Conservation (phyloP, 2,329 filamentous ascomycete species). For the Colletotrichum sansevieriae region DNA sequence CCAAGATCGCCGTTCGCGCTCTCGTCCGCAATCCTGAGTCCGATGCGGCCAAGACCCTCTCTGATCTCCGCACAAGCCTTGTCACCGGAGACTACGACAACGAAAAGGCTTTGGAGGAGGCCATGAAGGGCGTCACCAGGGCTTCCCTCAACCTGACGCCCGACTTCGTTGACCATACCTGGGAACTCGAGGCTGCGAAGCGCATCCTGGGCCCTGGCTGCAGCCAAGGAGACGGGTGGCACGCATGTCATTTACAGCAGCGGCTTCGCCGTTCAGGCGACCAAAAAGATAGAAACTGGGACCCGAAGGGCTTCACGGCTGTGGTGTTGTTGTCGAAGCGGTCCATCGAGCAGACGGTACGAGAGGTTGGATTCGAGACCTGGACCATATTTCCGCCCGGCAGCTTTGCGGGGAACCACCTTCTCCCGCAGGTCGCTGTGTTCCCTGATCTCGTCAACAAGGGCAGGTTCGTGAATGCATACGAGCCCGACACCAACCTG, state of each 20-base stretch:
- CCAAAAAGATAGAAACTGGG: conserved; percentile 47
- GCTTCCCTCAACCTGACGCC: too few relatives aligned
- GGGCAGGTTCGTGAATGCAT: conserved; percentile 54
- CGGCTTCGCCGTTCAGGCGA: conserved; percentile 48
- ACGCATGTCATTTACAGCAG: conserved; percentile 55
- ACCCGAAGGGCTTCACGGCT: conserved; percentile 47
- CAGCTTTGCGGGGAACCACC: conserved; percentile 65
- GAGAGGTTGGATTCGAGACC: conserved; percentile 51
- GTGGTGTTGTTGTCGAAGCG: conserved; percentile 55
- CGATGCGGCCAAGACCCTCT: conserved; percentile 47
- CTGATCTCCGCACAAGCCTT: conserved; percentile 50
- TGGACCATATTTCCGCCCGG: conserved; percentile 65
- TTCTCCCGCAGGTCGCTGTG: conserved; percentile 56
- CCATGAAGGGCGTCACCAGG: too few relatives aligned
- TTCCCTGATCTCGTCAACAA: conserved; percentile 55
- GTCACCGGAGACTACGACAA: conserved; percentile 52
- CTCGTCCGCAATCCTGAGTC: conserved; percentile 50
- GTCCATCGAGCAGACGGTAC: conserved; percentile 56
- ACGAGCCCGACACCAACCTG: conserved; percentile 52
- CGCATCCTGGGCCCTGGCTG: conserved; percentile 53
- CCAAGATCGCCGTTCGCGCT: conserved; percentile 48
- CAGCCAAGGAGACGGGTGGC: conserved; percentile 54
- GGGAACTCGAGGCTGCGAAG: conserved; percentile 49
- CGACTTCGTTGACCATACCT: conserved; percentile 47
- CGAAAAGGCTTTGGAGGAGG: not conserved